Evolutionary conservation across 257 asterid species (phyloP), one percentile per base, ranked within the genome.

Genomic region (Nicotiana noctiflora): DNA sequence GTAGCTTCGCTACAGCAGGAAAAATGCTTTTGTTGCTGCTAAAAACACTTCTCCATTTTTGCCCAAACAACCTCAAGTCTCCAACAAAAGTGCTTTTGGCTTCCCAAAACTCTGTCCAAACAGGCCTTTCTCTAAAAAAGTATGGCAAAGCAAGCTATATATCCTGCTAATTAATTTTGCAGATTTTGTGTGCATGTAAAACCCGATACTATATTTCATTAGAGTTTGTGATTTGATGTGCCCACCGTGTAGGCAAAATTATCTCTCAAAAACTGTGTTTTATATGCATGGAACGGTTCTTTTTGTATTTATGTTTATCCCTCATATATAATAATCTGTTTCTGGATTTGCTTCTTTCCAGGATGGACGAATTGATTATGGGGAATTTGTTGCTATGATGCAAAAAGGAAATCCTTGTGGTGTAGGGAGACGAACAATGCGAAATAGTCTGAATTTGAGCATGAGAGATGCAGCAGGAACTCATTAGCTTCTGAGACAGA

Each of bases 361-460:
- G 90, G 90, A 88, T 86, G 90, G 90, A 10, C 82, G 86, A 84
- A 88, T 88, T 67, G 90, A 88, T 63, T 88, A 88, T 60, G 89
- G 90, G 49, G 90, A 88, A 76, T 88, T 86, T 85, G 90, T 86
- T n/a, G 90, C 90, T 23, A 88, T 88, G 90, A 88, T 88, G 90
- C 83, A 82, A 78, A 88, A 88, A 82, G 89, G 90, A 23, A 88
- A 88, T 81, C 84, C 88, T 2, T 87, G 90, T 46, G 40, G 90
- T 46, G 40, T 88, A 49, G 90, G 90, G 75, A 84, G 90, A 82
- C 84, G 90, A 52, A 88, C 90, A 34, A 88, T 88, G 90, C 74
- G 90, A 63, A 88, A 88, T 80, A 88, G 89, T 80, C 56, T 88
- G 56, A 88, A 88, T 81, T 76, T 88, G 76, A 88, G 90, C 86